These are phyloP conservation scores for Tuber microsphaerosporum DNA, from an alignment of 495 filamentous ascomycete genomes.

Conservation along the genomic window DNA sequence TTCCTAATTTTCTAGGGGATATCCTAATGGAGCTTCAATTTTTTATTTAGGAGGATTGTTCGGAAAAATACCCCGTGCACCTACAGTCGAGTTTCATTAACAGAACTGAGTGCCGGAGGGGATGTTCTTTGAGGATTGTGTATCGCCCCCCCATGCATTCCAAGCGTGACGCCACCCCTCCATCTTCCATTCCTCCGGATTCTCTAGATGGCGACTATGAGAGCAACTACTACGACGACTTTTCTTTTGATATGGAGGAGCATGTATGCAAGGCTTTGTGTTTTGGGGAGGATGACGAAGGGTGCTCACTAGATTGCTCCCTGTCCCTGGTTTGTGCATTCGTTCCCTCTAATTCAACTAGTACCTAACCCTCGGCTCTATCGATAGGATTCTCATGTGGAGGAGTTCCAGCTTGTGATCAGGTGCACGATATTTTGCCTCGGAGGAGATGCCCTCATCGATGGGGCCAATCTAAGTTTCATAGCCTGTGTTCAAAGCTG, in stretches of 20 bases:
- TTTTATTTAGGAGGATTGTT: neutral
- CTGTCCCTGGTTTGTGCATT: neutral
- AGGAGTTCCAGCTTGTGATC: neutral
- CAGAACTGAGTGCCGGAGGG: neutral
- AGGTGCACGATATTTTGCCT: neutral
- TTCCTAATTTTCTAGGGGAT: neutral
- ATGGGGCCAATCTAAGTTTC: neutral
- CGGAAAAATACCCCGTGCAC: neutral
- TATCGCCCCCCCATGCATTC: neutral
- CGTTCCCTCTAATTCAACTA: neutral
- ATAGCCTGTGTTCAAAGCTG: neutral
- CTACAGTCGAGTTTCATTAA: neutral
- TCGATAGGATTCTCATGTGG: neutral
- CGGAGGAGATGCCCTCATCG: neutral
- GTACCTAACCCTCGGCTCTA: neutral
- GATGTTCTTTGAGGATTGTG: neutral
- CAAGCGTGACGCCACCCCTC: neutral
- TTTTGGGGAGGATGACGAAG: neutral
- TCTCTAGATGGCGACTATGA: neutral
- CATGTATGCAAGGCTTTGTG: neutral
- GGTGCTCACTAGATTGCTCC: neutral
- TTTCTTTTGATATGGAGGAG: neutral
- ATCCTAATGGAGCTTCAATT: neutral
- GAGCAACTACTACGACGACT: neutral
- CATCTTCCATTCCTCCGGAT: neutral